A percentile compares a stretch with the other conserved stretches of the same genome.
Evolutionary conservation across 257 asterid genomes (phyloP).

Genomic region (Jasminum sambac): DNA sequence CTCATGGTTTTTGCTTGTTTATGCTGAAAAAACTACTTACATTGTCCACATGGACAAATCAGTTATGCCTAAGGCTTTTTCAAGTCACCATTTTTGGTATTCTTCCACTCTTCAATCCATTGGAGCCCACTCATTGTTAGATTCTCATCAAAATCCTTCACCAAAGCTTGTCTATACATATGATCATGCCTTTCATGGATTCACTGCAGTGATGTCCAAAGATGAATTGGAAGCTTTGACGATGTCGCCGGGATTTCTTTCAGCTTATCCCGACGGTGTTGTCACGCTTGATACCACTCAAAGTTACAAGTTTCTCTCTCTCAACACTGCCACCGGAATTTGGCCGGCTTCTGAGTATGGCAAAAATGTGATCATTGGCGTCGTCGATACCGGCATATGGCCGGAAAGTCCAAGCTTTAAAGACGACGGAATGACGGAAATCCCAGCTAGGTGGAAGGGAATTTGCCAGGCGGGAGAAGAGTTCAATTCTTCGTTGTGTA

Average conservation of each 20-base stretch:
- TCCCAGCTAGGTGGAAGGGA: constrained; percentile 7
- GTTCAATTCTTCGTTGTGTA: constrained; percentile 6
- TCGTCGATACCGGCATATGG: constrained; percentile 5
- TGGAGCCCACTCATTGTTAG: background rate
- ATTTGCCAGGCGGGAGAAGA: constrained; percentile 5
- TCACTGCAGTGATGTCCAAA: background rate
- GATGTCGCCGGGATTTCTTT: background rate
- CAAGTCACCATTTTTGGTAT: constrained; percentile 3
- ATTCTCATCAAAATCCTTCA: background rate
- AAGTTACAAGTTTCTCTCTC: background rate
- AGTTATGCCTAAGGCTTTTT: background rate
- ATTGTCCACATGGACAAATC: constrained; percentile 10
- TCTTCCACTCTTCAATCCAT: constrained; percentile 3
- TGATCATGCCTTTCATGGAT: constrained; percentile 6
- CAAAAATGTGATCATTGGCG: constrained; percentile 6
- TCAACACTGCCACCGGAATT: background rate
- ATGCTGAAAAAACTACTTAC: background rate
- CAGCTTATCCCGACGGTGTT: background rate
- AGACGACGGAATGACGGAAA: constrained; percentile 12
- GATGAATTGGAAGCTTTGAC: constrained; percentile 2
- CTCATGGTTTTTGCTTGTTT: background rate
- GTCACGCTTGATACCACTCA: background rate
- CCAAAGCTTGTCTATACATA: constrained; percentile 11
- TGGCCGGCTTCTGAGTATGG: constrained; percentile 18
- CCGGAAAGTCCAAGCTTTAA: constrained; percentile 14